Percentiles rank a stretch among this genome's conserved stretches.
phyloP scores from a whole-genome alignment of 78 protist species.

The Dictyostelium capitatum region DNA sequence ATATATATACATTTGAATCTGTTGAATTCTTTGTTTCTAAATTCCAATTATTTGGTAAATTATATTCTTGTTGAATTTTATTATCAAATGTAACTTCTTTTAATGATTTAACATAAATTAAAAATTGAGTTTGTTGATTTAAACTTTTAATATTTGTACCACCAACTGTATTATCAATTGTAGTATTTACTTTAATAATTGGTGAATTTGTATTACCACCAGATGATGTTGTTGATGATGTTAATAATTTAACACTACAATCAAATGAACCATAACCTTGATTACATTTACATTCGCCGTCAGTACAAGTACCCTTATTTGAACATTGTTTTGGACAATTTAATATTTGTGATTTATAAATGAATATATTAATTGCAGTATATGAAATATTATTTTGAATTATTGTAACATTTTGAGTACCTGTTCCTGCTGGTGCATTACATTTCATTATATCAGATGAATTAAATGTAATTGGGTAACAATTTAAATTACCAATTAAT shows the following conservation, averaged over 20 bases:
- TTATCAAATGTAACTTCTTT: slow-evolving; percentile 1
- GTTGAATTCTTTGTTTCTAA: not conserved
- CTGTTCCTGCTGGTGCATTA: not conserved
- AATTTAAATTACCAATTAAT: not conserved
- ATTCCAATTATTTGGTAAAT: not conserved
- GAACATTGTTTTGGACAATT: slow-evolving; percentile 11
- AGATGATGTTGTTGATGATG: not conserved
- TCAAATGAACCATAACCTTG: not conserved
- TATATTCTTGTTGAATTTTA: not conserved
- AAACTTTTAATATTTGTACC: not conserved
- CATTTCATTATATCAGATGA: not conserved
- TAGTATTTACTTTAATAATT: not conserved
- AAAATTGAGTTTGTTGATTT: not conserved
- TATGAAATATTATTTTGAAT: not conserved
- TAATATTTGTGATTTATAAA: not conserved
- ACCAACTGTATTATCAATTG: not conserved
- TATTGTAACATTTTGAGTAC: not conserved
- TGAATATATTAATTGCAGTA: not conserved
- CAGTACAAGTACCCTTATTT: not conserved
- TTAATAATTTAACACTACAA: not conserved
- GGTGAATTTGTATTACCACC: not conserved
- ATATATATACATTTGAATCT: not conserved
- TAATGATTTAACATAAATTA: slow-evolving; percentile 11
- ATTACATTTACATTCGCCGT: not conserved
- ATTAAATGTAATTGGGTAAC: not conserved